phyloP scores from a whole-genome alignment of 2,329 filamentous ascomycete genomes.

The Magnaporthales sp. region DNA sequence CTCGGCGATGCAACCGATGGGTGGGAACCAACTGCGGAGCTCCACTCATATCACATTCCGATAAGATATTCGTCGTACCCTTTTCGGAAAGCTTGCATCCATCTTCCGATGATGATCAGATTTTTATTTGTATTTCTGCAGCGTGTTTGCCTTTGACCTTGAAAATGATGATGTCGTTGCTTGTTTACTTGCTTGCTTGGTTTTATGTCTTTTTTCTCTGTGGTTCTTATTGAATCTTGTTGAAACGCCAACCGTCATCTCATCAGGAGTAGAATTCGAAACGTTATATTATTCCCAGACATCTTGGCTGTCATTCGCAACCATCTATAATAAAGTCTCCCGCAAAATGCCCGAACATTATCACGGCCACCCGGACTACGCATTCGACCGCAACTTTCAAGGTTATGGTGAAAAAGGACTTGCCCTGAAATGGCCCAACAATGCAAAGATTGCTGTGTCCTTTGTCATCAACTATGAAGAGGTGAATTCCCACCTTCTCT shows the following conservation, averaged over 20 bases:
- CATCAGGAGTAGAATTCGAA: too few species aligned
- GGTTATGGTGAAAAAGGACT: conserved; percentile 10
- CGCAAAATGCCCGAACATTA: conserved; percentile 5
- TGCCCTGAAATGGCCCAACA: conserved; percentile 23
- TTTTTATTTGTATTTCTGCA: background rate
- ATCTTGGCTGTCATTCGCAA: background rate
- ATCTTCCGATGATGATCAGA: background rate
- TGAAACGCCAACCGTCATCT: background rate
- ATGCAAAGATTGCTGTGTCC: conserved; percentile 25
- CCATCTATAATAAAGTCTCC: too few species aligned
- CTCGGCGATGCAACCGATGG: background rate
- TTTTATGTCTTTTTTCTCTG: background rate
- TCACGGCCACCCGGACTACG: conserved; percentile 11
- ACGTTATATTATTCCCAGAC: too few species aligned
- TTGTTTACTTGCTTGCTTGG: background rate
- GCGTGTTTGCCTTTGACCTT: background rate
- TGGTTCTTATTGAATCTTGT: too few species aligned
- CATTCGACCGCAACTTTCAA: conserved; percentile 14
- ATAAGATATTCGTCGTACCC: background rate
- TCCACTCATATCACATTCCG: background rate
- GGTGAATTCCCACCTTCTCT: background rate
- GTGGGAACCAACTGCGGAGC: background rate
- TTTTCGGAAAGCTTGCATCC: background rate
- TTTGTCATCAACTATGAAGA: conserved; percentile 30
- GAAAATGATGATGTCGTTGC: background rate